Conservation (phyloP, 305 asterid species). For the Fraxinus baroniana region DNA sequence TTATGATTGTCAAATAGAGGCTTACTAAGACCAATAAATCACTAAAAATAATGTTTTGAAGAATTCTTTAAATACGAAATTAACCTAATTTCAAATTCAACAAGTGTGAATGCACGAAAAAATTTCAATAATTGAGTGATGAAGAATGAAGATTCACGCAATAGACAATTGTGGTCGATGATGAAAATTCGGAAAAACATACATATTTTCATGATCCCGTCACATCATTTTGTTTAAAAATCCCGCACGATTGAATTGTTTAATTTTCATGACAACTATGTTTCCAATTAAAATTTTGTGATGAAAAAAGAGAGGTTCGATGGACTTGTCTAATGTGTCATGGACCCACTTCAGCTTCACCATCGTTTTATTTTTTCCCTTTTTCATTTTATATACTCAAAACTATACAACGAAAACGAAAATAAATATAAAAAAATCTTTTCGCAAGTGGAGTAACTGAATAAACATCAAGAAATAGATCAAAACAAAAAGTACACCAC, state of each 20-base stretch:
- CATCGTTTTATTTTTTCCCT: not conserved
- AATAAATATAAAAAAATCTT: too few relatives aligned
- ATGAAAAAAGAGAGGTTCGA: not conserved
- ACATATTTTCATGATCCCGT: not conserved
- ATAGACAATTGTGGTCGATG: not conserved
- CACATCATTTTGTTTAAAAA: not conserved
- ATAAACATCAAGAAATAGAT: not conserved
- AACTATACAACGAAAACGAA: not conserved
- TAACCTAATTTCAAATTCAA: not conserved
- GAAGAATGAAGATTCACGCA: not conserved
- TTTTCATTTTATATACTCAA: not conserved
- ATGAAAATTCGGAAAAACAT: not conserved
- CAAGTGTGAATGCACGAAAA: not conserved
- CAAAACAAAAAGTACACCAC: not conserved
- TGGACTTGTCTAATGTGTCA: not conserved
- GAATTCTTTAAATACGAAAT: not conserved
- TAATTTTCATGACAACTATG: not conserved
- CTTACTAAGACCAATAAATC: not conserved
- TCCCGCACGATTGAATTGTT: not conserved
- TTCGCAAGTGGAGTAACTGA: not conserved
- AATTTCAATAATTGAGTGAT: not conserved
- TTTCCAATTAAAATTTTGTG: not conserved
- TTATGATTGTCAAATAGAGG: too few relatives aligned
- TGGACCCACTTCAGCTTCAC: not conserved
- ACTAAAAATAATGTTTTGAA: not conserved